Evolutionary conservation across 805 yeast species (phyloP).

Genomic region (Ogataea populi-albae): DNA sequence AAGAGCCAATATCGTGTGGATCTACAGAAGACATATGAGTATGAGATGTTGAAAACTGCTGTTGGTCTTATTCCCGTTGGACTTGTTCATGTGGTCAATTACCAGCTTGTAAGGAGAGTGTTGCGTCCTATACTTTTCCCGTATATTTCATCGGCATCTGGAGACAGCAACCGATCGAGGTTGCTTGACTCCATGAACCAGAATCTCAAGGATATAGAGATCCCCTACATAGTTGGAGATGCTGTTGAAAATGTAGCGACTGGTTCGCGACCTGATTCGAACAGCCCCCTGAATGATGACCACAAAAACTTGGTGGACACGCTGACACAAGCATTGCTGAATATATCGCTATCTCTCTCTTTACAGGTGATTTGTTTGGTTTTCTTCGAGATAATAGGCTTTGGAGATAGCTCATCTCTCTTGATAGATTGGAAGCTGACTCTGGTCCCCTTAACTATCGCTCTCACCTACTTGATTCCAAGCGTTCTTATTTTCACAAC

Average conservation of each 20-base stretch:
- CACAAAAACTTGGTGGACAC: too few species aligned
- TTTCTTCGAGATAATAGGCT: constrained; percentile 26
- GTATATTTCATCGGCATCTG: constrained; percentile 8
- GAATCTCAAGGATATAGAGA: constrained; percentile 7
- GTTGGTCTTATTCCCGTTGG: constrained; percentile 13
- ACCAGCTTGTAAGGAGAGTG: constrained; percentile 15
- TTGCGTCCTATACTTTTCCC: constrained; percentile 16
- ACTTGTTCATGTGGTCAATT: constrained; percentile 16
- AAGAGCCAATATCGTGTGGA: too few species aligned
- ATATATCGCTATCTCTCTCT: constrained; percentile 26
- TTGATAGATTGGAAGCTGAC: constrained; percentile 38
- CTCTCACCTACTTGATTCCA: constrained; percentile 45
- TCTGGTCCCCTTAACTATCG: constrained; percentile 37
- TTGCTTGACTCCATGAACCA: constrained; percentile 9
- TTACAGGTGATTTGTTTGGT: constrained; percentile 29
- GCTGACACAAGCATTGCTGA: constrained; percentile 15
- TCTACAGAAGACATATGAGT: too few species aligned
- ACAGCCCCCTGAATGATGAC: too few species aligned
- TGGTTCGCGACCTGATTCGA: too few species aligned
- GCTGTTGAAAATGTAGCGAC: not conserved
- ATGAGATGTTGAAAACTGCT: constrained; percentile 9
- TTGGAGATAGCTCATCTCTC: constrained; percentile 26
- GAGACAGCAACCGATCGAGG: constrained; percentile 2
- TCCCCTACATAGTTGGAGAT: not conserved
- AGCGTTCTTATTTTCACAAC: constrained; percentile 23